Percentiles rank a stretch among this genome's conserved stretches.
phyloP scores from a whole-genome alignment of 805 yeast species.

The Lipomyces oligophaga region DNA sequence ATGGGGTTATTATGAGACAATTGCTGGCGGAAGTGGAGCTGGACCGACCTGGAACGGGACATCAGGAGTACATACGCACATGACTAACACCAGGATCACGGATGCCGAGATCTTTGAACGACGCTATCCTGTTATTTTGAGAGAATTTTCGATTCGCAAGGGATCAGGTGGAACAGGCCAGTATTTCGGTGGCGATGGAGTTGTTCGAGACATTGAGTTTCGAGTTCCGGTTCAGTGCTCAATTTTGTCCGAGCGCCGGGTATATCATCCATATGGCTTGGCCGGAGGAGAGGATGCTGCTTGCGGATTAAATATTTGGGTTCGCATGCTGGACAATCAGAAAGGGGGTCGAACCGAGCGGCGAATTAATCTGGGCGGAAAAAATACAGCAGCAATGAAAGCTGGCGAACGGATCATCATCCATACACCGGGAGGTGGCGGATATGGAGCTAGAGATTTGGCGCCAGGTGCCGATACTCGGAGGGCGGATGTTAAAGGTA shows the following conservation, averaged over 20 bases:
- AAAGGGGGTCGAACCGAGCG: constrained; percentile 32
- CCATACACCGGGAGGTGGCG: constrained; percentile 85
- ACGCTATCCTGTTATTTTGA: constrained; percentile 77
- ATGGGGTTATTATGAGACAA: constrained; percentile 47
- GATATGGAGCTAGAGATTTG: constrained; percentile 63
- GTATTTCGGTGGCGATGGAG: constrained; percentile 80
- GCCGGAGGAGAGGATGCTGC: constrained; percentile 75
- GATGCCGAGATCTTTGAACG: constrained; percentile 87
- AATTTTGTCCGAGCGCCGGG: constrained; percentile 80
- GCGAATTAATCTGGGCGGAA: constrained; percentile 56
- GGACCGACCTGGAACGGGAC: constrained; percentile 82
- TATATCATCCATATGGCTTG: constrained; percentile 80
- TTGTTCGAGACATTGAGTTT: constrained; percentile 79
- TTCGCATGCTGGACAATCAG: constrained; percentile 36
- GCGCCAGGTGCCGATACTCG: not conserved
- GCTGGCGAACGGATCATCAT: constrained; percentile 67
- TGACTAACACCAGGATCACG: constrained; percentile 90
- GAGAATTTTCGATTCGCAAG: constrained; percentile 63
- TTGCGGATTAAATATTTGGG: constrained; percentile 60
- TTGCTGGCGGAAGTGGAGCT: constrained; percentile 96
- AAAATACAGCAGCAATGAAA: constrained; percentile 53
- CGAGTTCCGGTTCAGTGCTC: constrained; percentile 66
- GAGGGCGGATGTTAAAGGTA: constrained; percentile 10
- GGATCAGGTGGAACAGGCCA: constrained; percentile 80
- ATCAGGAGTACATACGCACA: constrained; percentile 87